A percentile compares a stretch with the other conserved stretches of the same genome.
Conservation (phyloP, 768 basidiomycete species). For the Gymnopilus junonius region DNA sequence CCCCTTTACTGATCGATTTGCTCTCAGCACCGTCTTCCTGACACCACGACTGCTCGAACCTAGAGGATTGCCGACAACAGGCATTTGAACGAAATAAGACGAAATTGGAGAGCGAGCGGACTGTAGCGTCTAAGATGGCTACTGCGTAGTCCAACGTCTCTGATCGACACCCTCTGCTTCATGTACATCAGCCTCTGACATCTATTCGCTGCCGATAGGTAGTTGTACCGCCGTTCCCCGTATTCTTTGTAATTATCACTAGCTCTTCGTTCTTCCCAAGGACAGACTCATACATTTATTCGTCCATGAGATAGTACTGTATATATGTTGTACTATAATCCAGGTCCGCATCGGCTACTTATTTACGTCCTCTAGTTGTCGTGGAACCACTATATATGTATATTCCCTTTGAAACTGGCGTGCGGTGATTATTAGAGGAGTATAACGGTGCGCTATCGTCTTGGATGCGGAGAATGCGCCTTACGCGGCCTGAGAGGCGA, state of each 20-base stretch:
- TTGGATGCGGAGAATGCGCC: constrained; percentile 10
- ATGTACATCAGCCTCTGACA: not conserved
- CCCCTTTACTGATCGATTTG: constrained; percentile 21
- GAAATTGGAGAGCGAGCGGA: constrained; percentile 87
- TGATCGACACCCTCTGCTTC: constrained; percentile 4
- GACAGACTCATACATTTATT: constrained; percentile 19
- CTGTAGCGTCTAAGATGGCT: constrained; percentile 85
- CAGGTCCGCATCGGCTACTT: too few relatives aligned
- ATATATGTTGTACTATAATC: constrained; percentile 28
- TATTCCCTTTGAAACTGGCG: too few relatives aligned
- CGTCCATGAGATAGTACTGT: constrained; percentile 23
- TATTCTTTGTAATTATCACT: constrained; percentile 15
- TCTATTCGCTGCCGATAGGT: constrained; percentile 10
- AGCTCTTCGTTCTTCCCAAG: constrained; percentile 17
- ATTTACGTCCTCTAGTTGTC: constrained; percentile 10
- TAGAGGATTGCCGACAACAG: constrained; percentile 85
- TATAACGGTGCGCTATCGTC: not conserved
- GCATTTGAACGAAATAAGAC: constrained; percentile 89
- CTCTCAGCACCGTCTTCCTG: constrained; percentile 81
- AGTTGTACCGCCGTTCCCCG: constrained; percentile 11
- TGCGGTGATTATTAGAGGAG: not conserved
- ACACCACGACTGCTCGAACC: constrained; percentile 85
- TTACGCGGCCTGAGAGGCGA: not conserved
- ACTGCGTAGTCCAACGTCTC: constrained; percentile 52
- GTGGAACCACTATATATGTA: too few relatives aligned